Evolutionary conservation across 352 stramenopile species (phyloP).

Genomic region (Phytophthora constricta): DNA sequence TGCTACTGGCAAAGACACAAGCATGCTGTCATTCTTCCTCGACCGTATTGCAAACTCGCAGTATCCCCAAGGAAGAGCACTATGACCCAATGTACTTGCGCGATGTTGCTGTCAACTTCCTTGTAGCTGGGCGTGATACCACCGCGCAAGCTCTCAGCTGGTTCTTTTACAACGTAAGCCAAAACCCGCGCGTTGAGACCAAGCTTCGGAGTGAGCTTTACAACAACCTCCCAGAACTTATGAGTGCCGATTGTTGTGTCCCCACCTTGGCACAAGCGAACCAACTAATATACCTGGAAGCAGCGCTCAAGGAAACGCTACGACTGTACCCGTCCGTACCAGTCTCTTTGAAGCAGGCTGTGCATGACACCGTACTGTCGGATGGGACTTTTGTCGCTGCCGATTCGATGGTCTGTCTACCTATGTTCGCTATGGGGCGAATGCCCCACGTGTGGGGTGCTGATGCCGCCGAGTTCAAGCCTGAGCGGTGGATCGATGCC

Average conservation of each 20-base stretch:
- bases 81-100: conserved; percentile 56
- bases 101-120: conserved; percentile 82
- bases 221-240: conserved; percentile 36
- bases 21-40: conserved; percentile 44
- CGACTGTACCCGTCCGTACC: conserved; percentile 67
- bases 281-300: conserved; percentile 60
- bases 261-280: conserved; percentile 27
- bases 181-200: conserved; percentile 55
- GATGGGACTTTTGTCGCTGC: conserved; percentile 56
- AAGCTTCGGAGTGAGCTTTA: conserved; percentile 57
- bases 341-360: conserved; percentile 46
- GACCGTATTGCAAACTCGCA: conserved; percentile 37
- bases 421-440: conserved; percentile 50
- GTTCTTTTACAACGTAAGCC: conserved; percentile 68
- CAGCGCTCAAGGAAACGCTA: conserved; percentile 58
- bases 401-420: conserved; percentile 44
- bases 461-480: conserved; percentile 57
- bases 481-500: conserved; percentile 55
- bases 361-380: conserved; percentile 52
- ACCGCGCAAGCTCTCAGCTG: conserved; percentile 77
- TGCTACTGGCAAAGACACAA: neutral
- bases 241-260: conserved; percentile 13
- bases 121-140: conserved; percentile 83
- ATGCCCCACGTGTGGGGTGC: conserved; percentile 57
- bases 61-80: conserved; percentile 1